Percentiles rank a stretch among this genome's conserved stretches.
Evolutionary conservation across 352 stramenopile genomes (phyloP).

Genomic region (Halophytophthora batemanensis): DNA sequence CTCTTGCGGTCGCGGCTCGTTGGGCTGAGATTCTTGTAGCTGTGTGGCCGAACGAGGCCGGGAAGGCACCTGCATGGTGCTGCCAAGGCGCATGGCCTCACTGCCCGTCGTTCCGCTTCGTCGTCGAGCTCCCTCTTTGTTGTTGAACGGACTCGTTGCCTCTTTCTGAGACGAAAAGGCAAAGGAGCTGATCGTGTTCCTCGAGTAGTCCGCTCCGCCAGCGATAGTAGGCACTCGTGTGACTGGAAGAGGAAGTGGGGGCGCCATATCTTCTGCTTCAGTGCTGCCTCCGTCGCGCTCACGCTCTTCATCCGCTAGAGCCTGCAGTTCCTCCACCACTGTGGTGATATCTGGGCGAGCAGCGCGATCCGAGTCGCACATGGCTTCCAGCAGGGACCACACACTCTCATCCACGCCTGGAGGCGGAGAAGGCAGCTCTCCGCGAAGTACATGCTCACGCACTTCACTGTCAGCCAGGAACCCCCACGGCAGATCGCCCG

Average conservation of each 20-base stretch:
- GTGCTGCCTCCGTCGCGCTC: constrained; percentile 29
- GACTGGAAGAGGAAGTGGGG: constrained; percentile 18
- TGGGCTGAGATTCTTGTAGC: neutral
- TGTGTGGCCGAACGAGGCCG: constrained; percentile 1
- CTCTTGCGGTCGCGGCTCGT: constrained; percentile 7
- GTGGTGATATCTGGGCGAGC: constrained; percentile 46
- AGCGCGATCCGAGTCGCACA: constrained; percentile 45
- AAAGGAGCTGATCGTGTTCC: constrained; percentile 17
- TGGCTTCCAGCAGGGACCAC: constrained; percentile 47
- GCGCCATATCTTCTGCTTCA: constrained; percentile 17
- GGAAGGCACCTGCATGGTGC: neutral
- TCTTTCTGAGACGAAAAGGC: constrained; percentile 8
- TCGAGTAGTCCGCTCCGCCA: constrained; percentile 3
- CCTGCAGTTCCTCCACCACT: constrained; percentile 41
- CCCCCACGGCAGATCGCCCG: constrained; percentile 60
- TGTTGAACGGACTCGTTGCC: constrained; percentile 10
- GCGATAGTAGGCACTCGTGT: constrained; percentile 16
- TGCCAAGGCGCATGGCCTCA: neutral
- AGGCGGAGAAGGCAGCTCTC: constrained; percentile 38
- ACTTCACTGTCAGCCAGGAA: constrained; percentile 46
- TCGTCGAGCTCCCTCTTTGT: constrained; percentile 9
- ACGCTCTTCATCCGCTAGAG: constrained; percentile 46
- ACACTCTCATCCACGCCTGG: constrained; percentile 37
- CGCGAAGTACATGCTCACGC: constrained; percentile 32
- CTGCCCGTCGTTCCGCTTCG: constrained; percentile 21